These are phyloP conservation scores for Paracamarosporium sp. DNA, from an alignment of 2,329 filamentous ascomycete genomes.

Conservation along the genomic window DNA sequence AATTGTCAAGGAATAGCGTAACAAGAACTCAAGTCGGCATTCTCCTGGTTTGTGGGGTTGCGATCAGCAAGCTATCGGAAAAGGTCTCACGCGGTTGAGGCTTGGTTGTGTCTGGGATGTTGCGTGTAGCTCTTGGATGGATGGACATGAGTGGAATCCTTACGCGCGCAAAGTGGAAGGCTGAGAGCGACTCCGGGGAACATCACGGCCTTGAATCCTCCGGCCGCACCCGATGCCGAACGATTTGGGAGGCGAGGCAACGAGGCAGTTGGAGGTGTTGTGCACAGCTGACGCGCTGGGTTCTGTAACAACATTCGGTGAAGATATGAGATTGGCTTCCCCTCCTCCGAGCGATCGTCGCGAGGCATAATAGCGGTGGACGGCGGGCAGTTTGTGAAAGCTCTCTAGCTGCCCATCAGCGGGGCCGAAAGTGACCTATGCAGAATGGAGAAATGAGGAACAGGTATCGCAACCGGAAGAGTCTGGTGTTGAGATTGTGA, in stretches of 20 bases:
- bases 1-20: not conserved
- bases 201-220: not conserved
- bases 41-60: not conserved
- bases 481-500: constrained; percentile 17
- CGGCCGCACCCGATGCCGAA: not conserved
- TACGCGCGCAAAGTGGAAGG: not conserved
- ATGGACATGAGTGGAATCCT: not conserved
- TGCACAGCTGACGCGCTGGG: not conserved
- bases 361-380: constrained; percentile 31
- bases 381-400: not conserved
- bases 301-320: not conserved
- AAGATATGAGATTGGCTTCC: constrained; percentile 6
- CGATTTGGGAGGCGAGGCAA: not conserved
- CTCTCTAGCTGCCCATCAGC: constrained; percentile 8
- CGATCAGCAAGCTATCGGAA: not conserved
- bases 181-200: not conserved
- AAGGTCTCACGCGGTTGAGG: not conserved
- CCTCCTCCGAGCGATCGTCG: constrained; percentile 25
- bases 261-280: not conserved
- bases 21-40: not conserved
- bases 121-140: too few relatives aligned
- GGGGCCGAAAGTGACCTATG: constrained; percentile 6
- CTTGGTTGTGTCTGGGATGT: not conserved
- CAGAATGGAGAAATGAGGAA: constrained; percentile 15
- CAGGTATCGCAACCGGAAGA: constrained; percentile 20